phyloP scores from a whole-genome alignment of 306 rosid species.

The Quercus alba region DNA sequence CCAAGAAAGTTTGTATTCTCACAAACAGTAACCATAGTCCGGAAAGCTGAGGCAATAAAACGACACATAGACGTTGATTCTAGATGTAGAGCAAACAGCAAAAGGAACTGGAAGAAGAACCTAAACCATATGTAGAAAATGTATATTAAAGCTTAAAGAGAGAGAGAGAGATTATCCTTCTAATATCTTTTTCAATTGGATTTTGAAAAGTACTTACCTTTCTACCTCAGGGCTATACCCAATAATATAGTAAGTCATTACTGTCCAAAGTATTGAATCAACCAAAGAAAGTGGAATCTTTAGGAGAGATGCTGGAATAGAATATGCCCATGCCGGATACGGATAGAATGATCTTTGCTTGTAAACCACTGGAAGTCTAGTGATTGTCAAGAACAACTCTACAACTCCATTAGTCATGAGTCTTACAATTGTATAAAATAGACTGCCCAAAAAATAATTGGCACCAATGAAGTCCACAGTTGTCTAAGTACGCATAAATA shows the following conservation, averaged over 20 bases:
- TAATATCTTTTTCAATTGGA: too few species aligned
- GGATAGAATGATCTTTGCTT: slow-evolving; percentile 44
- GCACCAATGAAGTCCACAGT: slow-evolving; percentile 42
- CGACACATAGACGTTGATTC: too few species aligned
- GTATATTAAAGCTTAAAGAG: too few species aligned
- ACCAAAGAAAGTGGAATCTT: slow-evolving; percentile 55
- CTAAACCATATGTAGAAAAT: too few species aligned
- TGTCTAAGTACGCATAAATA: slow-evolving; percentile 55
- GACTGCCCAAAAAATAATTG: slow-evolving; percentile 59
- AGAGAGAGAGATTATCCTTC: too few species aligned
- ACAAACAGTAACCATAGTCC: too few species aligned
- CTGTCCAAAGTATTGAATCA: slow-evolving; percentile 53
- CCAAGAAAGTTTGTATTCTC: too few species aligned
- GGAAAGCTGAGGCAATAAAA: too few species aligned
- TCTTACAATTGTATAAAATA: slow-evolving; percentile 60
- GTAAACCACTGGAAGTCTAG: slow-evolving; percentile 57
- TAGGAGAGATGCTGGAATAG: slow-evolving; percentile 47
- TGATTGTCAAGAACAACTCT: slow-evolving; percentile 61
- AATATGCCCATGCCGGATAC: slow-evolving; percentile 61
- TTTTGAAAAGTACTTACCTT: slow-evolving; percentile 32
- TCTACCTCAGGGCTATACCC: slow-evolving; percentile 56
- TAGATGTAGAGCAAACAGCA: too few species aligned
- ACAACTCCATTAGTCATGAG: slow-evolving; percentile 77
- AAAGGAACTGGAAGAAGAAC: too few species aligned
- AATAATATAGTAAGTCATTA: slow-evolving; percentile 54